Evolutionary conservation across 345 rosid genomes (phyloP), one percentile per base, ranked within the genome.

Genomic region (Populus euphratica): DNA sequence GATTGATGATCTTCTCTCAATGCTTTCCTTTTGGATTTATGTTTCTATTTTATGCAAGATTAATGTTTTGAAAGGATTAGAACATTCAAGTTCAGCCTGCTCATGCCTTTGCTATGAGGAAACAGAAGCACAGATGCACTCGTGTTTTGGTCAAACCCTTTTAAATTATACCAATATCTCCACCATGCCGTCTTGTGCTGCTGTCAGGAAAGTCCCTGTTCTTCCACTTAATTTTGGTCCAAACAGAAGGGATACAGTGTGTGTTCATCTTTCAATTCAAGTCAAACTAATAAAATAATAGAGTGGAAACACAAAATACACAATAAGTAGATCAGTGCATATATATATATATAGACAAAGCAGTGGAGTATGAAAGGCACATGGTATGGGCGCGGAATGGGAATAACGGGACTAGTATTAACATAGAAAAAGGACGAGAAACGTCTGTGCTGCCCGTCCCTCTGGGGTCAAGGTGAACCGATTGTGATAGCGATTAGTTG

Each of bases 301-400:
- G n/a, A 20, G 21, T 18, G 56, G 6, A 56, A 5, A 36, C n/a
- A 70, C 8, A 14, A 47, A 49, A 8, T 23, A 61, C 6, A 25
- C 12, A 7, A 10, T 16, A 14, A 29, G 12, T 7, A 16, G 14
- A 25, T 4, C 36, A 33, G 39, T 11, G 38, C 12, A 13, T 1
- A 17, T 7, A 27, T 27, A 27, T 27, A 27, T 27, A 27, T 27
- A 27, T 27, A 73, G 54, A 12, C 25, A 20, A 41, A 44, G 64
- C 3, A 27, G 61, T 12, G 5, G 25, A 0, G 4, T 3, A 35
- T 33, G 35, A 0, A 38, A 69, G 44, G 50, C 21, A 49, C 20
- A 1, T 6, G 38, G 81, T 54, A 72, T 69, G 80, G 81, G 73
- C 81, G 64, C 12, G 65, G 67, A 14, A 77, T 44, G 73, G 75